Base-by-base conservation (phyloP, 208 protist genomes). In the Leishmania aethiopica region DNA sequence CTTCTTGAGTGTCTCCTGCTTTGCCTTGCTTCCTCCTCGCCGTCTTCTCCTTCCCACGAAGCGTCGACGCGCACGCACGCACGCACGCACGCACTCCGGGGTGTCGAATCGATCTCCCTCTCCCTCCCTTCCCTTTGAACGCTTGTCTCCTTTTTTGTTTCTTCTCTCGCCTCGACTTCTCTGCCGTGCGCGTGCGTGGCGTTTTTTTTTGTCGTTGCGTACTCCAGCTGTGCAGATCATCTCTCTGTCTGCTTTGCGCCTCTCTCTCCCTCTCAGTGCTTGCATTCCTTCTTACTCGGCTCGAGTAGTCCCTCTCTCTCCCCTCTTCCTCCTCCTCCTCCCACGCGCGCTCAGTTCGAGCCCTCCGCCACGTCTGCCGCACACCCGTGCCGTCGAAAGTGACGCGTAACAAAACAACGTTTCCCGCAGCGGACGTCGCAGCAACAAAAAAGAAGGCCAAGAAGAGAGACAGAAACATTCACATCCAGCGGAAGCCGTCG, bases 1-100 rank as follows among this genome's bases (percentile, higher is more conserved):
- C 45, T 74, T 75, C 42, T 59, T 28, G 45, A 2, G 59, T 62
- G 51, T 74, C 35, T 86, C 42, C 51, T 77, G n/a, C 73, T 45
- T 71, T 79, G 72, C 49, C 77, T 81, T 64, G 55, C 45, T 78
- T 79, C 75, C 73, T 77, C 80, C 42, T 76, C 75, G 25, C 60
- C 75, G 25, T 51, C 15, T 83, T 83, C 53, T 75, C 49, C 72
- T 47, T 49, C 37, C 78, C 49, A 28, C 49, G 28, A 40, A 40
- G 17, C 62, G 11, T 37, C 32, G 32, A 19, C 62, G 1, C 15
- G 51, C 51, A 53, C 49, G 49, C 49, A 67, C 15, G 51, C 51
- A 53, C 49, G 49, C 49, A 67, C 66, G 25, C 62, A 37, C 62
- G 15, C 66, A 67, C 60, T 37, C 0, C 15, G 4, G 8, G 32